Percentiles rank a stretch among this genome's conserved stretches.
Conservation (phyloP, 129 eudicot genomes). For the Arctium minus region DNA sequence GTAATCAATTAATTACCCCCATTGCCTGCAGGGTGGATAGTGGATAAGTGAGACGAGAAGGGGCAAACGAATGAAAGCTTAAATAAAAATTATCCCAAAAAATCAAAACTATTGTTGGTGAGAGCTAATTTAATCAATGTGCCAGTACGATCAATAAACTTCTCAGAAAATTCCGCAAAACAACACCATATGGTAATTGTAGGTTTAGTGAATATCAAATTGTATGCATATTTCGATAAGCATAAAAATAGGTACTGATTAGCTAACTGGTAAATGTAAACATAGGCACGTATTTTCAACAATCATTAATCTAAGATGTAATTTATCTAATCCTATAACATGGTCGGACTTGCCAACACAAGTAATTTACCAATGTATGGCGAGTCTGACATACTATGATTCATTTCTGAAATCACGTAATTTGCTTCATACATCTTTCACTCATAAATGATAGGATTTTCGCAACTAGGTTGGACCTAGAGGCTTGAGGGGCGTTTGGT, state of each 20-base stretch:
- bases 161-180: no score
- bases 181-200: background rate
- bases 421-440: background rate
- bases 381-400: background rate
- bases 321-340: background rate
- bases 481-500: background rate
- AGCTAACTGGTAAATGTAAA: no score
- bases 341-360: background rate
- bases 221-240: no score
- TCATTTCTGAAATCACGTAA: background rate
- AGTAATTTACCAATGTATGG: background rate
- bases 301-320: background rate
- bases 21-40: background rate
- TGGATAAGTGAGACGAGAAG: slow-evolving; percentile 3
- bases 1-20: background rate
- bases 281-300: no score
- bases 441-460: background rate
- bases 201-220: no score
- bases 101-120: no score
- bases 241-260: no score
- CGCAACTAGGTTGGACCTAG: background rate
- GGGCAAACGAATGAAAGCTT: background rate
- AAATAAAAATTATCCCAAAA: background rate
- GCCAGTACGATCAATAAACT: no score
- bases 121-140: no score